These are phyloP conservation scores for Dipteronia sinensis DNA, from an alignment of 345 rosid genomes.

Conservation along the genomic window DNA sequence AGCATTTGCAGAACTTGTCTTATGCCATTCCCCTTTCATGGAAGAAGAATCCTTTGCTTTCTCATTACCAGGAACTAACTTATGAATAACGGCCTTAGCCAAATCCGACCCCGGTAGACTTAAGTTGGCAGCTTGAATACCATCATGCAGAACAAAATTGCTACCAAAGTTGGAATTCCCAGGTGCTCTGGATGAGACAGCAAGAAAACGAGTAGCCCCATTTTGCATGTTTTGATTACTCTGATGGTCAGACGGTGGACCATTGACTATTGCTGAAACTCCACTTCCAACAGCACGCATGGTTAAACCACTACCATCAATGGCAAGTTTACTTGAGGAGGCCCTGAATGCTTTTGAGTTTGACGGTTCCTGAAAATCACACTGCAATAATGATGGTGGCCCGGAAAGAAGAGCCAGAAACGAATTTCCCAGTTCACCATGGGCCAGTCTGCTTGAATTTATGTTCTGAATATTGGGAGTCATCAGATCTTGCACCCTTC, in stretches of 20 bases:
- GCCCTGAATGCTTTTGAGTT: slow-evolving; percentile 29
- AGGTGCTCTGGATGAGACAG: slow-evolving; percentile 21
- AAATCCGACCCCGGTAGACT: slow-evolving; percentile 26
- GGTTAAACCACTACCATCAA: slow-evolving; percentile 17
- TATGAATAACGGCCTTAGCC: slow-evolving; percentile 26
- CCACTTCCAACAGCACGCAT: slow-evolving; percentile 30
- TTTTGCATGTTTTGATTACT: slow-evolving; percentile 23
- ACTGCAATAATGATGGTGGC: slow-evolving; percentile 35
- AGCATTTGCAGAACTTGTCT: slow-evolving; percentile 17
- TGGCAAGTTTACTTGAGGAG: slow-evolving; percentile 26
- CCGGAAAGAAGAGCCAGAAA: slow-evolving; percentile 48
- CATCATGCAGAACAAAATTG: slow-evolving; percentile 27
- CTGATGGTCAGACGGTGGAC: slow-evolving; percentile 22
- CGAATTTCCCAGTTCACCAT: slow-evolving; percentile 35
- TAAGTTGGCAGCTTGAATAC: slow-evolving; percentile 22
- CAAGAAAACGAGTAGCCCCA: slow-evolving; percentile 17
- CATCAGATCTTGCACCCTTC: slow-evolving; percentile 27
- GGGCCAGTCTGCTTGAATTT: slow-evolving; percentile 21
- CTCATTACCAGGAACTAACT: slow-evolving; percentile 28
- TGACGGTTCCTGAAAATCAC: slow-evolving; percentile 36
- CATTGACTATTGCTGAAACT: slow-evolving; percentile 16
- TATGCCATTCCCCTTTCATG: slow-evolving; percentile 21
- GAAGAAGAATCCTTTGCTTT: slow-evolving; percentile 26
- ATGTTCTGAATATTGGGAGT: slow-evolving; percentile 17
- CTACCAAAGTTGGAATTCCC: slow-evolving; percentile 14